A percentile compares a stretch with the other conserved stretches of the same genome.
phyloP scores from a whole-genome alignment of 495 filamentous ascomycete genomes.

The Wilcoxina mikolae region DNA sequence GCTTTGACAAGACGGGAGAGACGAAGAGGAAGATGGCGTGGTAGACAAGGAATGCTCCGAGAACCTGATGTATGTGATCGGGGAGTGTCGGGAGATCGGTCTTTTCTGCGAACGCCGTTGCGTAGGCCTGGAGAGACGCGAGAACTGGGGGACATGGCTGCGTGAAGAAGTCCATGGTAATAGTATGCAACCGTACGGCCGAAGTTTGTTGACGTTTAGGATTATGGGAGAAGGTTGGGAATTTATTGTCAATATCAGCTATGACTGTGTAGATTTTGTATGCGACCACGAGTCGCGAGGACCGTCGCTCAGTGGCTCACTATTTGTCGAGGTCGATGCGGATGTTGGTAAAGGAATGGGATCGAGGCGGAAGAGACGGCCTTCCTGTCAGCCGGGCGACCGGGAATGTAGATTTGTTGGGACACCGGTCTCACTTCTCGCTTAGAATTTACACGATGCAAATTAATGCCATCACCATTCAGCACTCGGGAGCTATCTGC shows the following conservation, averaged over 20 bases:
- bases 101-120: constrained; percentile 44
- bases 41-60: constrained; percentile 61
- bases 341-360: no score
- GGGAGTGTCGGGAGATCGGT: constrained; percentile 55
- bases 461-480: no score
- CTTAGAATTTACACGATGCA: no score
- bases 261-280: background rate
- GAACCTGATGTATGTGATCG: constrained; percentile 77
- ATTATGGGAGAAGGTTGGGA: background rate
- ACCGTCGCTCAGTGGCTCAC: no score
- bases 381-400: no score
- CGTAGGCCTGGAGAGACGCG: constrained; percentile 17
- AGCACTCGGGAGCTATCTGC: no score
- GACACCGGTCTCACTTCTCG: no score
- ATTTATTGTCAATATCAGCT: background rate
- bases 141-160: constrained; percentile 37
- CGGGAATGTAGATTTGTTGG: no score
- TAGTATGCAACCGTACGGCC: background rate
- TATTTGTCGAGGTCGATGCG: no score
- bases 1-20: constrained; percentile 57
- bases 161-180: constrained; percentile 50
- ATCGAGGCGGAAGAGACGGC: no score
- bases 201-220: background rate
- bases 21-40: constrained; percentile 54
- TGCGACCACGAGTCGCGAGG: background rate